Evolutionary conservation across 768 basidiomycete genomes (phyloP).

Genomic region (Baorangia bicolor): DNA sequence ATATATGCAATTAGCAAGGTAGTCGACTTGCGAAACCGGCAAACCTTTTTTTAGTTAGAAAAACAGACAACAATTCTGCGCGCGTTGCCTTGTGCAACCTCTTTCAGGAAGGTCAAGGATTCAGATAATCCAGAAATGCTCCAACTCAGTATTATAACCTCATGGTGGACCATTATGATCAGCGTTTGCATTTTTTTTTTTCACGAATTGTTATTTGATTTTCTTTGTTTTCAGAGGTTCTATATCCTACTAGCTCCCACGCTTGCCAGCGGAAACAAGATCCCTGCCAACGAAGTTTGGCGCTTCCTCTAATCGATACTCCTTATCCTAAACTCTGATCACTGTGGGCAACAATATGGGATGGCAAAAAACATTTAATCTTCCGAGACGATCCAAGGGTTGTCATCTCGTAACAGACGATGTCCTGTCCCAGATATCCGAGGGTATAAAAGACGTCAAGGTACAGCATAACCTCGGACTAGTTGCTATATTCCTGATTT

Average conservation of each 20-base stretch:
- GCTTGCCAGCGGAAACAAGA: neutral
- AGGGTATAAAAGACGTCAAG: constrained; percentile 67
- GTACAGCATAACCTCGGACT: constrained; percentile 33
- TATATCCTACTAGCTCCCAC: too few species aligned
- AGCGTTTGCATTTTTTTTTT: too few species aligned
- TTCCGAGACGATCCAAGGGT: constrained; percentile 54
- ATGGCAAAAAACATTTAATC: constrained; percentile 85
- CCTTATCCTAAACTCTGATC: neutral
- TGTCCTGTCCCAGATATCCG: constrained; percentile 60
- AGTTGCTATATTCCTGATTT: neutral
- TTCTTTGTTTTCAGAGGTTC: too few species aligned
- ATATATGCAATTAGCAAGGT: neutral
- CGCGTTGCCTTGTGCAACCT: too few species aligned
- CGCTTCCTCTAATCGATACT: neutral
- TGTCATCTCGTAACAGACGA: constrained; percentile 87
- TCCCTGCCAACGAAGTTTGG: neutral
- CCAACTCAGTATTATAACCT: too few species aligned
- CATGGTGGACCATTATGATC: too few species aligned
- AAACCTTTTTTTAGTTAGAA: too few species aligned
- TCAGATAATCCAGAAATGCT: too few species aligned
- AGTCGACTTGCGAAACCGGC: too few species aligned
- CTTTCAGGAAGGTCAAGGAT: too few species aligned
- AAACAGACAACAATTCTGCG: too few species aligned
- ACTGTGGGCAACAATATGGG: constrained; percentile 52
- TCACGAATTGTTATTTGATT: too few species aligned